Percentiles rank a stretch among this genome's conserved stretches.
phyloP scores from a whole-genome alignment of 1,284 basidiomycete genomes.

The Ganoderma resinaceum region DNA sequence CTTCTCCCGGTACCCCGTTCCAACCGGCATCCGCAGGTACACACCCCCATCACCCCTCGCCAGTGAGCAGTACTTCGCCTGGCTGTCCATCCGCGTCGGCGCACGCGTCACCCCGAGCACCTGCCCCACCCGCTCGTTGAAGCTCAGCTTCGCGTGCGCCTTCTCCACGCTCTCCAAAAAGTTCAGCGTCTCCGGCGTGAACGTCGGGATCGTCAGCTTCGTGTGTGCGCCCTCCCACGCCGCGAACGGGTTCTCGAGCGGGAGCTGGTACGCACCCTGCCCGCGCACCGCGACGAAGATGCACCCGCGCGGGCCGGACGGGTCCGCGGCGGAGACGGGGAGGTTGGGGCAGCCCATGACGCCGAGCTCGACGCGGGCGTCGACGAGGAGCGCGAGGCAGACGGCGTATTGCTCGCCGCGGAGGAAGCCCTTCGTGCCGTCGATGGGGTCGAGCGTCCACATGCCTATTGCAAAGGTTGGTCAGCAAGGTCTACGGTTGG shows the following conservation, averaged over 20 bases:
- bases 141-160: slow-evolving; percentile 88
- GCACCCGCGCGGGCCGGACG: slow-evolving; percentile 73
- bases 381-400: slow-evolving; percentile 90
- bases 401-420: slow-evolving; percentile 98
- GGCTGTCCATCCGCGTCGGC: slow-evolving; percentile 94
- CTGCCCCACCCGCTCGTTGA: slow-evolving; percentile 79
- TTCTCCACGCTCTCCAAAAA: slow-evolving; percentile 96
- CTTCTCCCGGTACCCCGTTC: slow-evolving; percentile 44
- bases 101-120: slow-evolving; percentile 72
- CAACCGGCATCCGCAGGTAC: slow-evolving; percentile 92
- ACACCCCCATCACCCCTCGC: slow-evolving; percentile 89
- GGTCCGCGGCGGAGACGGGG: slow-evolving; percentile 61
- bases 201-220: slow-evolving; percentile 55
- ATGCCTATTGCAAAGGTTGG: slow-evolving; percentile 55
- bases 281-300: slow-evolving; percentile 87
- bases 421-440: slow-evolving; percentile 95
- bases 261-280: slow-evolving; percentile 81
- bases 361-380: slow-evolving; percentile 86
- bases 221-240: slow-evolving; percentile 40
- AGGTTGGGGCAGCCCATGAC: slow-evolving; percentile 98
- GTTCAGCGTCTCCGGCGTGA: slow-evolving; percentile 57
- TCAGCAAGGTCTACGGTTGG: not conserved
- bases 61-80: slow-evolving; percentile 94
- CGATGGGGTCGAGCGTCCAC: slow-evolving; percentile 94
- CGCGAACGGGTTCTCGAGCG: slow-evolving; percentile 32